phyloP scores from a whole-genome alignment of 2,329 filamentous ascomycete species.

The Cyphellophora europaea region DNA sequence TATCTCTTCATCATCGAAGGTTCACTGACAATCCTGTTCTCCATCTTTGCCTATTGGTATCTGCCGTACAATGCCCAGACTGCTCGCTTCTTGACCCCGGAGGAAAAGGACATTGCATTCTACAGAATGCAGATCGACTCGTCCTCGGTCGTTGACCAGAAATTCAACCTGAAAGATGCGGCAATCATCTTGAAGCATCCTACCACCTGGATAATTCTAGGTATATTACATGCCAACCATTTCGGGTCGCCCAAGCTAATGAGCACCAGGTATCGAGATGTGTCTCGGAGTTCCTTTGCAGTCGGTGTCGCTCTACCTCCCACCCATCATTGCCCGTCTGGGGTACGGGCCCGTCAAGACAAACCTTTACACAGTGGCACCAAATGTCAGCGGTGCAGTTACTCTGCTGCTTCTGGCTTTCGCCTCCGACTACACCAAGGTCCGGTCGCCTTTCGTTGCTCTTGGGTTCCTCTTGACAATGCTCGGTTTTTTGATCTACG shows the following conservation, averaged over 20 bases:
- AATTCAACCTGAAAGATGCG: slow-evolving; percentile 44
- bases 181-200: slow-evolving; percentile 45
- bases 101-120: slow-evolving; percentile 60
- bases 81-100: slow-evolving; percentile 55
- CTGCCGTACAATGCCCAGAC: slow-evolving; percentile 56
- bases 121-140: slow-evolving; percentile 68
- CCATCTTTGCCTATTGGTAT: slow-evolving; percentile 59
- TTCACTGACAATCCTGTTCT: slow-evolving; percentile 48
- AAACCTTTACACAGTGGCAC: slow-evolving; percentile 73
- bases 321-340: slow-evolving; percentile 46
- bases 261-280: slow-evolving; percentile 39
- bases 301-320: slow-evolving; percentile 48
- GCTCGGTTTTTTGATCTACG: slow-evolving; percentile 69
- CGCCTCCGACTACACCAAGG: slow-evolving; percentile 54
- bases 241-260: neutral
- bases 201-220: slow-evolving; percentile 44
- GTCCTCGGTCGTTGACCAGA: slow-evolving; percentile 52
- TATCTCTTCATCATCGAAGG: slow-evolving; percentile 51
- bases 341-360: slow-evolving; percentile 53
- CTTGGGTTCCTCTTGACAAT: slow-evolving; percentile 67
- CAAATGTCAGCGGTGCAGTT: slow-evolving; percentile 64
- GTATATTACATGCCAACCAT: neutral
- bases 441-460: slow-evolving; percentile 65
- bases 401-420: slow-evolving; percentile 68
- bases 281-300: slow-evolving; percentile 52